These are phyloP conservation scores for Sugiyamaella castrensis DNA, from an alignment of 1,139 yeast species.

Conservation along the genomic window DNA sequence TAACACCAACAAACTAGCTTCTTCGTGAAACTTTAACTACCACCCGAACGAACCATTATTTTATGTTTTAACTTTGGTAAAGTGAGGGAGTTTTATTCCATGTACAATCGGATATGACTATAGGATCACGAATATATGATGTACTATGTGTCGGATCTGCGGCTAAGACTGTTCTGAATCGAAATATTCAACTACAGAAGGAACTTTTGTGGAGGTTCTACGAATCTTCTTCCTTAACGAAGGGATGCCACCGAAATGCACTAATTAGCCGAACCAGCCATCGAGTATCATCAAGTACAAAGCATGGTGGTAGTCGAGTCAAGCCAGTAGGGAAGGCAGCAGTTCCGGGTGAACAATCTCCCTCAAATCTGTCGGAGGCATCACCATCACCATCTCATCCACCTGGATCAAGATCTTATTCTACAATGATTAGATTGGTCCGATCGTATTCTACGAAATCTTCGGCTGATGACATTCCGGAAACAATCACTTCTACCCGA, in stretches of 20 bases:
- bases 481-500: no score
- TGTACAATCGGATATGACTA: conserved; percentile 8
- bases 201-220: conserved; percentile 9
- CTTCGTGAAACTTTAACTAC: background rate
- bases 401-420: background rate
- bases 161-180: conserved; percentile 13
- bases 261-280: no score
- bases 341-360: background rate
- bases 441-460: conserved; percentile 14
- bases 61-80: background rate
- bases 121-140: conserved; percentile 23
- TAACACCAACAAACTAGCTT: background rate
- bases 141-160: conserved; percentile 23
- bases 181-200: conserved; percentile 11
- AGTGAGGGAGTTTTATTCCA: background rate
- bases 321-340: no score
- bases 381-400: no score
- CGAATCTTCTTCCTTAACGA: conserved; percentile 14
- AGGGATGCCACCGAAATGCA: background rate
- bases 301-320: no score
- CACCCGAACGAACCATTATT: no score
- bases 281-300: no score
- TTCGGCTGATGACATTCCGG: conserved; percentile 2
- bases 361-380: no score
- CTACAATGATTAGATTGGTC: background rate